These are phyloP conservation scores for Sinapis alba DNA, from an alignment of 441 rosid genomes.

Conservation along the genomic window DNA sequence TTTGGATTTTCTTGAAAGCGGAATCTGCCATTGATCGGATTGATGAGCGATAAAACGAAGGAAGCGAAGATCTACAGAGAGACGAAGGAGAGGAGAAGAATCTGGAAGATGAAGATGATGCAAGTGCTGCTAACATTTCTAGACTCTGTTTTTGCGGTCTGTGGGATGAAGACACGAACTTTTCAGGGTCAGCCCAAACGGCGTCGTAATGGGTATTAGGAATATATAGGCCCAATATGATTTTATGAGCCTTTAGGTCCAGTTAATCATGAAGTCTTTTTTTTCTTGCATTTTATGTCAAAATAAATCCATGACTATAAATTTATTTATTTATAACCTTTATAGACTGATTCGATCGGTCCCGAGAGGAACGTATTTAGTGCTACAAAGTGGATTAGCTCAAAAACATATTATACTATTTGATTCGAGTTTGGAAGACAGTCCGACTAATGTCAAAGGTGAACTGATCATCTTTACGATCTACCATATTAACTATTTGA, in stretches of 20 bases:
- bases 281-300: not conserved
- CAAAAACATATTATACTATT: no score
- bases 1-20: conserved; percentile 78
- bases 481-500: no score
- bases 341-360: no score
- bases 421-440: no score
- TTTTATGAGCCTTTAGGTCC: not conserved
- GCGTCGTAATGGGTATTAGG: not conserved
- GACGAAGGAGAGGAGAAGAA: conserved; percentile 37
- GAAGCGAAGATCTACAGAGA: conserved; percentile 30
- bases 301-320: not conserved
- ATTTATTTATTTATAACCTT: no score
- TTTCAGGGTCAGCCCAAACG: not conserved
- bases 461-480: no score
- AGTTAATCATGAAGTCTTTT: not conserved
- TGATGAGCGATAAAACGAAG: conserved; percentile 39
- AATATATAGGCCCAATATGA: not conserved
- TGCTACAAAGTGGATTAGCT: no score
- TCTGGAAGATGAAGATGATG: conserved; percentile 41
- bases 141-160: not conserved
- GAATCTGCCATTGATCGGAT: conserved; percentile 78
- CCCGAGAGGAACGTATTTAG: no score
- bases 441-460: no score
- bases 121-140: not conserved
- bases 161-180: not conserved